Conservation (phyloP, 192 early-diverging fungal species). For the Rhizophagus clarus region DNA sequence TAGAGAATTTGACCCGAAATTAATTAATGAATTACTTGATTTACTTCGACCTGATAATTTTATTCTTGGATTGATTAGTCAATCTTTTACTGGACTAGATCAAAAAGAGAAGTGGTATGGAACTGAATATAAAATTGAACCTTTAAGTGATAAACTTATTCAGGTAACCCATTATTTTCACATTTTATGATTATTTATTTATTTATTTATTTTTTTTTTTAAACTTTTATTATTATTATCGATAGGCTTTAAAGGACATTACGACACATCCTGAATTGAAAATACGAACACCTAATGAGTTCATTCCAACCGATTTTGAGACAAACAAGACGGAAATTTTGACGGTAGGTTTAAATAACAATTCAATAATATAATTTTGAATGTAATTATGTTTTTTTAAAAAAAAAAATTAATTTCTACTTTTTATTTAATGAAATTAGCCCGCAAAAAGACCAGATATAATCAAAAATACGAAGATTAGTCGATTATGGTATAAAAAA, state of each 20-base stretch:
- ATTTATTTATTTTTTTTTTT: not conserved
- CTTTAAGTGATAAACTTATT: slow-evolving; percentile 56
- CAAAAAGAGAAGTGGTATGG: slow-evolving; percentile 79
- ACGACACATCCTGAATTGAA: slow-evolving; percentile 60
- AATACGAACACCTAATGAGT: slow-evolving; percentile 75
- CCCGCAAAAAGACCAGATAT: slow-evolving; percentile 48
- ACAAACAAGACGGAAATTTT: slow-evolving; percentile 49
- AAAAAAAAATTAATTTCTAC: not conserved
- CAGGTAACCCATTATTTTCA: slow-evolving; percentile 38
- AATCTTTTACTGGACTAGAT: slow-evolving; percentile 34
- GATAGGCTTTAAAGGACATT: slow-evolving; percentile 46
- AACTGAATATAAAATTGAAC: slow-evolving; percentile 72
- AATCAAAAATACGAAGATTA: slow-evolving; percentile 54
- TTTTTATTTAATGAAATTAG: slow-evolving; percentile 12
- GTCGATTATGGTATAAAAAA: slow-evolving; percentile 91
- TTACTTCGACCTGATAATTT: not conserved
- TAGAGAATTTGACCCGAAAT: slow-evolving; percentile 59
- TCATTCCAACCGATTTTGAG: slow-evolving; percentile 84
- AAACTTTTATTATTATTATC: not conserved
- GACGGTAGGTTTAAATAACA: slow-evolving; percentile 8
- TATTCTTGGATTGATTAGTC: not conserved
- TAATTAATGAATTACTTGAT: slow-evolving; percentile 65
- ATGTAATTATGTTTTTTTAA: too few species aligned
- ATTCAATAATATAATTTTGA: not conserved
- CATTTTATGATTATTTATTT: not conserved